phyloP scores from a whole-genome alignment of 371 early-diverging fungal species.

The Rhizopus stolonifer region DNA sequence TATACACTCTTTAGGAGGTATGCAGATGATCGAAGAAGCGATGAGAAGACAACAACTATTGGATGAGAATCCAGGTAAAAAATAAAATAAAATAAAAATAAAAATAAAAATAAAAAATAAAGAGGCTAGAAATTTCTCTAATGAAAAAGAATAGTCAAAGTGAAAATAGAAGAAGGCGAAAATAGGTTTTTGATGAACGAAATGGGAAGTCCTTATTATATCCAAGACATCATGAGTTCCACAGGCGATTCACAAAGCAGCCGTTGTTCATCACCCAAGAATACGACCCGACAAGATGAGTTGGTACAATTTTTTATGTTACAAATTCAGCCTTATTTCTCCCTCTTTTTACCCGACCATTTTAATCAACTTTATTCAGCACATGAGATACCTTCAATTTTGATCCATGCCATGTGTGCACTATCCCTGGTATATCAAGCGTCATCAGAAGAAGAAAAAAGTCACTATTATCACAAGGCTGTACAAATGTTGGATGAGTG shows the following conservation, averaged over 20 bases:
- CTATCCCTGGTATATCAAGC: constrained; percentile 39
- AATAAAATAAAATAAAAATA: not conserved
- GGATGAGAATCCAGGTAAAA: constrained; percentile 2
- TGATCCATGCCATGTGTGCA: constrained; percentile 58
- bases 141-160: not conserved
- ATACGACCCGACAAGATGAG: not conserved
- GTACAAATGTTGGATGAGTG: constrained; percentile 61
- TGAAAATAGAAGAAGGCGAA: not conserved
- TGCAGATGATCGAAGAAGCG: constrained; percentile 25
- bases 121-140: no score
- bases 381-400: constrained; percentile 17
- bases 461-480: constrained; percentile 35
- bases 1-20: constrained; percentile 17
- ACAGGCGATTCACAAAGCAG: constrained; percentile 8
- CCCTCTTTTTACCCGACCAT: constrained; percentile 23
- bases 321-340: constrained; percentile 25
- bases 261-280: not conserved
- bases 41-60: constrained; percentile 17
- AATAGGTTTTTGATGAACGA: constrained; percentile 21
- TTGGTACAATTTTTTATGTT: constrained; percentile 12
- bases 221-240: constrained; percentile 13
- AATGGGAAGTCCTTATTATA: constrained; percentile 19
- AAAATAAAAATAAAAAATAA: no score
- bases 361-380: constrained; percentile 17
- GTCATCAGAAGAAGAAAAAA: constrained; percentile 12